These are phyloP conservation scores for Coemansia sp. DNA, from an alignment of 192 early-diverging fungal genomes.

Conservation along the genomic window DNA sequence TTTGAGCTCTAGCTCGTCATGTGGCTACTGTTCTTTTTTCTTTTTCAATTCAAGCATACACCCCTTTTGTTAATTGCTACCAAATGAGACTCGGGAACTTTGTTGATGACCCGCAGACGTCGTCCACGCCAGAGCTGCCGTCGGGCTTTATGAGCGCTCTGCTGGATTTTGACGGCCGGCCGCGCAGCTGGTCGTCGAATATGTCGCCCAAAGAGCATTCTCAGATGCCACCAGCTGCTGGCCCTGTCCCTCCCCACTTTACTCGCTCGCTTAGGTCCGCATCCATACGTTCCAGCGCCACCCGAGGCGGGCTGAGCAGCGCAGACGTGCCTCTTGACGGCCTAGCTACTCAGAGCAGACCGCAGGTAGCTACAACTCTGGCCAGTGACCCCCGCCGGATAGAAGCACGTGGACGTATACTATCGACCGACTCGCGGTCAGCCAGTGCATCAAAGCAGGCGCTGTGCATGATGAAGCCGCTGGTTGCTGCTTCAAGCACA, in stretches of 20 bases:
- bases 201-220: neutral
- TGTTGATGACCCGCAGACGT: conserved; percentile 15
- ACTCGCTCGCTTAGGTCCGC: conserved; percentile 14
- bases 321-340: conserved; percentile 3
- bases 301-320: conserved; percentile 2
- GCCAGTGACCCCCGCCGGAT: conserved; percentile 15
- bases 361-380: conserved; percentile 26
- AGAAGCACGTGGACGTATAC: conserved; percentile 35
- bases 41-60: neutral
- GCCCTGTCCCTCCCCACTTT: neutral
- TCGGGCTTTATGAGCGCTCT: conserved; percentile 22
- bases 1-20: conserved; percentile 4
- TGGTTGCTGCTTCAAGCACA: conserved; percentile 1
- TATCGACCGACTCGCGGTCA: neutral
- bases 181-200: conserved; percentile 39
- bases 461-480: conserved; percentile 29
- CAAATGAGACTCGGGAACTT: conserved; percentile 15
- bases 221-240: neutral
- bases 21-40: conserved; percentile 1
- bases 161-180: conserved; percentile 29
- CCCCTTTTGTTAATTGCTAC: neutral
- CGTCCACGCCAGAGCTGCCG: conserved; percentile 36
- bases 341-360: conserved; percentile 17
- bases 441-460: conserved; percentile 7
- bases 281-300: conserved; percentile 22